These are phyloP conservation scores for Thalassia testudinum DNA, from an alignment of 116 monocot genomes.

Conservation along the genomic window DNA sequence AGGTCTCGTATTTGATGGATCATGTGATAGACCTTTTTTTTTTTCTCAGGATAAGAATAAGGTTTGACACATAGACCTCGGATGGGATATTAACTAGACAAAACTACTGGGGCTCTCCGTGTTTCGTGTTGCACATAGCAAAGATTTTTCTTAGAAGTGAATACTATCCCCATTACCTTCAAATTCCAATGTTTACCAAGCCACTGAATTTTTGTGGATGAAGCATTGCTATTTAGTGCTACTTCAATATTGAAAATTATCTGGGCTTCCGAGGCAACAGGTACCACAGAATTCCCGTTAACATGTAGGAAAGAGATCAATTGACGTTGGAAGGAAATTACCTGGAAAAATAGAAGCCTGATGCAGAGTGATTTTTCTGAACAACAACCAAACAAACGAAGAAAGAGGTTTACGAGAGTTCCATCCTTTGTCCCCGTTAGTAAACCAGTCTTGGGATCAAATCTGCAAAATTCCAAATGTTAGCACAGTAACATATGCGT, in stretches of 20 bases:
- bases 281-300: background rate
- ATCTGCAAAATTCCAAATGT: constrained; percentile 45
- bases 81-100: too few species aligned
- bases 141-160: too few species aligned
- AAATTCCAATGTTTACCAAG: background rate
- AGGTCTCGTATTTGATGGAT: background rate
- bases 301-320: background rate
- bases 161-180: background rate
- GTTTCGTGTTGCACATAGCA: too few species aligned
- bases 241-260: background rate
- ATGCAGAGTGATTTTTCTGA: constrained; percentile 80
- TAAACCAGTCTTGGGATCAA: constrained; percentile 83
- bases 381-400: constrained; percentile 73
- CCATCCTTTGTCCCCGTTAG: constrained; percentile 92
- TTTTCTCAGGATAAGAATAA: too few species aligned
- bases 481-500: background rate
- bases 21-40: too few species aligned
- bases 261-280: background rate
- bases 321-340: constrained; percentile 1
- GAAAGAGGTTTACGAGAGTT: constrained; percentile 85
- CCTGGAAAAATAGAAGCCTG: constrained; percentile 86
- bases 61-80: too few species aligned
- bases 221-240: background rate
- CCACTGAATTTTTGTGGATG: background rate
- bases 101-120: too few species aligned